Base-by-base conservation (phyloP, 768 basidiomycete species). In the Baorangia bicolor region DNA sequence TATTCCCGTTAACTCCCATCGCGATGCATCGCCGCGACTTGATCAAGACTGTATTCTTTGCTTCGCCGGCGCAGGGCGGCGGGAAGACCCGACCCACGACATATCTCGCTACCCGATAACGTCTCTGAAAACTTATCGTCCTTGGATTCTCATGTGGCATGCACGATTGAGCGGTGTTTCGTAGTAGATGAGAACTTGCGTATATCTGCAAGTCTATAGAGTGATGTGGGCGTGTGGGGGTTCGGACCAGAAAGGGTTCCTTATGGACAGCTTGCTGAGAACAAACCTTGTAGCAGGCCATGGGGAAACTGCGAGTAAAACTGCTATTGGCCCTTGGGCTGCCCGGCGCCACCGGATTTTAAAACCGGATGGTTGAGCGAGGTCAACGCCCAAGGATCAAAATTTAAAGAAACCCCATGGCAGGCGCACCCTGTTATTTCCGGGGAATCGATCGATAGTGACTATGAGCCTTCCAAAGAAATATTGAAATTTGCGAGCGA, bases 321-420 rank as follows among this genome's bases (percentile, higher is more conserved):
- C 35, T 48, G 57, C 64, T 18, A 65, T 57, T 63, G 64, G 64
- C 7, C 21, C 35, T 31, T 43, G 40, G 53, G 28, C 37, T 27
- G 41, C 14, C 38, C 59, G 49, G 49, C 44, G 38, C 46, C 59
- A 51, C 51, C 20, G 30, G 34, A 12, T 23, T 40, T 49, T 45
- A 3, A 13, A 38, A 33, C 34, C 40, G 49, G 45, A 13, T 18
- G 34, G 30, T 8, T 3, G 39, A 40, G 56, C 31, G 25, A 34
- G 39, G 20, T 16, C n/a, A 28, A 21, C 23, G 33, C 14, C 31
- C 42, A 12, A 23, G 14, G 14, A 31, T 25, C 14, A 23, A 25
- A 23, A 25, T 53, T 43, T 20, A 20, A 31, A 14, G 14, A 25
- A 35, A 21, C 25, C 27, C 18, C n/a, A 18, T 20, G 10, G n/a